phyloP scores from a whole-genome alignment of 202 grass and related monocot species.

The Hordeum pubiflorum region DNA sequence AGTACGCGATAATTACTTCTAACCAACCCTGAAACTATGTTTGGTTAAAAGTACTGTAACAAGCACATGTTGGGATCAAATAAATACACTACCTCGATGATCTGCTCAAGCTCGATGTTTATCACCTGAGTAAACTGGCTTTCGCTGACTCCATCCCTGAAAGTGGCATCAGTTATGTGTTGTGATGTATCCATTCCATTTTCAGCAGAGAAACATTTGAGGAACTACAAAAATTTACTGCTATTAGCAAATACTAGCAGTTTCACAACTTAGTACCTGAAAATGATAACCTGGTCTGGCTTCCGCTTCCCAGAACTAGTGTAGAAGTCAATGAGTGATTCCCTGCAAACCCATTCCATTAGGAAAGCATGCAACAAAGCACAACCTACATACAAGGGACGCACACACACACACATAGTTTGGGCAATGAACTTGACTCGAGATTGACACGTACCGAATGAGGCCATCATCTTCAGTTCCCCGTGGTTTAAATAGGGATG shows the following conservation, averaged over 20 bases:
- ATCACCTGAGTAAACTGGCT: constrained; percentile 84
- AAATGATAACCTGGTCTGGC: constrained; percentile 76
- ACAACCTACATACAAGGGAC: background rate
- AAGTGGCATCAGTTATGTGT: background rate
- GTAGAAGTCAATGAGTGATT: constrained; percentile 83
- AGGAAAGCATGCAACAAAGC: background rate
- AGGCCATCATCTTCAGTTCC: constrained; percentile 60
- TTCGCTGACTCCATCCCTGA: constrained; percentile 87
- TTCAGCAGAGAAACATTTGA: background rate
- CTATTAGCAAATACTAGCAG: background rate
- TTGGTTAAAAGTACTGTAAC: background rate
- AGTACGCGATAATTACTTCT: background rate
- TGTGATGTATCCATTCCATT: background rate
- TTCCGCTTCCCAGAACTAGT: constrained; percentile 68
- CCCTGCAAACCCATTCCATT: constrained; percentile 42
- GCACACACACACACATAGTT: background rate
- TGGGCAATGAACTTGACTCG: background rate
- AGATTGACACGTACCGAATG: constrained; percentile 23
- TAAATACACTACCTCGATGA: constrained; percentile 53
- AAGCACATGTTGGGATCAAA: background rate
- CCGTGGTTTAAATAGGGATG: constrained; percentile 66
- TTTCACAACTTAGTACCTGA: constrained; percentile 41
- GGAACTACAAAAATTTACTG: background rate
- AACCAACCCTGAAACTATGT: no score
- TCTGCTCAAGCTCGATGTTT: constrained; percentile 90